phyloP scores from a whole-genome alignment of 164 flowering plant species.

The Pachysandra terminalis region DNA sequence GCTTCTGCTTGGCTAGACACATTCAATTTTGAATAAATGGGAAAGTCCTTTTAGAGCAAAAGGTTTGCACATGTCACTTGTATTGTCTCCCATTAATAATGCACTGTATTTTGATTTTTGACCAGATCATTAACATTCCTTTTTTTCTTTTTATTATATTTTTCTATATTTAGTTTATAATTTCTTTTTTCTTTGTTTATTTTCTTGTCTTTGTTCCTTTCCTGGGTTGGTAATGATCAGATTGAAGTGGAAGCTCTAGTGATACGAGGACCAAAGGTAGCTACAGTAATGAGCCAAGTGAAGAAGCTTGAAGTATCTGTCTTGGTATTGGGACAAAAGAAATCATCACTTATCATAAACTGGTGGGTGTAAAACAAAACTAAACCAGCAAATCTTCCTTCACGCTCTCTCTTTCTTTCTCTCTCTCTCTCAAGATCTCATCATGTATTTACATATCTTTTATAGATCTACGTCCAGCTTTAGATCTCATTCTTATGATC shows the following conservation, averaged over 20 bases:
- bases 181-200: not conserved
- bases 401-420: not conserved
- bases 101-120: no score
- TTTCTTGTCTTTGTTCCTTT: not conserved
- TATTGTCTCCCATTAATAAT: no score
- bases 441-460: not conserved
- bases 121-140: not conserved
- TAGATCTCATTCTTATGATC: not conserved
- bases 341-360: conserved; percentile 47
- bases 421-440: no score
- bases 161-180: not conserved
- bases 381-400: not conserved
- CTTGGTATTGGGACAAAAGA: conserved; percentile 75
- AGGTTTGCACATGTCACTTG: no score
- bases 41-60: no score
- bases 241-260: conserved; percentile 85
- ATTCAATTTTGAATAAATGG: no score
- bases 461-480: not conserved
- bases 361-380: conserved; percentile 38
- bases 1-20: no score
- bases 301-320: conserved; percentile 91
- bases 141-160: not conserved
- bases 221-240: conserved; percentile 25
- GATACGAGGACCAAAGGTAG: conserved; percentile 73
- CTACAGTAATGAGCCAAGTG: conserved; percentile 83